phyloP scores from a whole-genome alignment of 257 asterid genomes.

The Solanum tarapatanum region DNA sequence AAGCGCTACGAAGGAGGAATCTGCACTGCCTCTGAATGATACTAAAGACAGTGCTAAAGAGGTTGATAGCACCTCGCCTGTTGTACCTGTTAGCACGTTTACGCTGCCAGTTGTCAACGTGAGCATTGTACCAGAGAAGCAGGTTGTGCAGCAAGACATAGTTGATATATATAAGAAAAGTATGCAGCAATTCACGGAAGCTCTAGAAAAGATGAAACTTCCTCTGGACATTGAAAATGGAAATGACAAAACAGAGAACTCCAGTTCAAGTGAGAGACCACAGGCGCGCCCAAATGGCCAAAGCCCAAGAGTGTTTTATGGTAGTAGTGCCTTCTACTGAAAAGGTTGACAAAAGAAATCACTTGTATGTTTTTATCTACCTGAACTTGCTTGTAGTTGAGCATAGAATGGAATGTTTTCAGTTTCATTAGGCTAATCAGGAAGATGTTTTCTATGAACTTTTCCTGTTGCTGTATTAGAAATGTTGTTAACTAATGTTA shows the following conservation, averaged over 20 bases:
- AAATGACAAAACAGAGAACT: slow-evolving; percentile 34
- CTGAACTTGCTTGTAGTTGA: neutral
- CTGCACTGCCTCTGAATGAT: slow-evolving; percentile 27
- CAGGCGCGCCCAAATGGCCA: slow-evolving; percentile 47
- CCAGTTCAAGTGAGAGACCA: slow-evolving; percentile 59
- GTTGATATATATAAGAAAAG: slow-evolving; percentile 97
- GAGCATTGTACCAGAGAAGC: slow-evolving; percentile 45
- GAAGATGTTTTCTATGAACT: neutral
- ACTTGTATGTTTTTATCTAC: neutral
- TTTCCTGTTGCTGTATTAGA: neutral
- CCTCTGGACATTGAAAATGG: slow-evolving; percentile 66
- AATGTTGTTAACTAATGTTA: neutral
- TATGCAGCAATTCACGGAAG: slow-evolving; percentile 95
- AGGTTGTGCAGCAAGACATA: slow-evolving; percentile 89
- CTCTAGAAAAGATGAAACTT: slow-evolving; percentile 91
- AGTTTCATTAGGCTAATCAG: neutral
- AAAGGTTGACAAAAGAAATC: neutral
- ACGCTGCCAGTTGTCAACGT: slow-evolving; percentile 40
- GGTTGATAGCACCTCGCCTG: slow-evolving; percentile 29
- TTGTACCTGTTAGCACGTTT: slow-evolving; percentile 6
- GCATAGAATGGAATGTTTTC: neutral
- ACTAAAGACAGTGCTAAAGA: slow-evolving; percentile 22
- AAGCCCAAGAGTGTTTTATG: slow-evolving; percentile 80
- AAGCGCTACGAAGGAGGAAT: slow-evolving; percentile 28
- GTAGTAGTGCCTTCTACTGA: slow-evolving; percentile 96